Base-by-base conservation (phyloP, 495 filamentous ascomycete genomes). In the Cairneyella variabilis region DNA sequence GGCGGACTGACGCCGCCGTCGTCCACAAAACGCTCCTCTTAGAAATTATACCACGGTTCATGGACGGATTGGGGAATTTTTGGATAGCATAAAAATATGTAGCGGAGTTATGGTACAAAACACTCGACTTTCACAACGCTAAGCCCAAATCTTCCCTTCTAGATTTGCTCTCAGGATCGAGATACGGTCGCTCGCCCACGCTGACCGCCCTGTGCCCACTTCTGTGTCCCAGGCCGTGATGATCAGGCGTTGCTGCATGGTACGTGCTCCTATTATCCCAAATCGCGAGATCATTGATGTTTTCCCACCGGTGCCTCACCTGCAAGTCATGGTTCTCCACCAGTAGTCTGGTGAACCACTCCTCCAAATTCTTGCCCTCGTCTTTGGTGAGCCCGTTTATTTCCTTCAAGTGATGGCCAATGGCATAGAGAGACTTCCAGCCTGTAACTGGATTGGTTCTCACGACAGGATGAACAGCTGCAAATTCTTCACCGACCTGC, bases 381-480 rank as follows among this genome's bases (percentile, higher is more conserved):
- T 74, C 70, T 12, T 80, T 74, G 0, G 76, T 74, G 20, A 92
- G 62, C 2, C 75, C 86, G 65, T 90, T 80, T 69, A 91, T 86
- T 12, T 72, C 62, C 61, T 80, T 68, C 1, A 80, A 73, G 68
- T 86, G 83, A 14, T 74, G 73, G 51, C 83, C 83, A n/a, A 83
- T 76, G 1, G 77, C 83, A 62, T 82, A 91, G n/a, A 92, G 70
- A 3, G 68, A 75, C 64, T 88, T 89, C 86, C 88, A 91, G 3
- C 88, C 88, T 2, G 87, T 90, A 0, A 91, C 83, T 0, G 89
- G 87, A 65, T 91, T 89, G 26, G 87, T 91, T 9, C 89, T 84
- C 25, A 91, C 70, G 2, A 90, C 79, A 0, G 86, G 84, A 66
- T 91, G 87, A n/a, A 81, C 65, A 3, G 85, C 83, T 23, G 69